Conservation (phyloP, 2,329 filamentous ascomycete genomes). For the Xylariomycetidae sp. region DNA sequence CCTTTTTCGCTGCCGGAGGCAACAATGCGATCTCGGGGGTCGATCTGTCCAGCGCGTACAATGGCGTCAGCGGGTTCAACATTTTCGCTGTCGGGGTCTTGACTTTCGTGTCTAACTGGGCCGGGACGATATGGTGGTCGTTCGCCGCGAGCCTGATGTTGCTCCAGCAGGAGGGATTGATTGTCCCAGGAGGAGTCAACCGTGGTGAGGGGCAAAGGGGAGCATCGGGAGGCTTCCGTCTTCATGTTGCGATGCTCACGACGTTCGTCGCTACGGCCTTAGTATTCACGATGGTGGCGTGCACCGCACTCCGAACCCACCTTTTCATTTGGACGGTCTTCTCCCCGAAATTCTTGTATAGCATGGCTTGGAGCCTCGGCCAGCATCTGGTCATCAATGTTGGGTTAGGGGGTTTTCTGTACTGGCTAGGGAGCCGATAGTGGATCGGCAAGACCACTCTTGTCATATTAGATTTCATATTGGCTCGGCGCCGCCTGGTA, state of each 20-base stretch:
- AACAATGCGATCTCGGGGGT: constrained; percentile 95
- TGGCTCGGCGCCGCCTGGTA: no score
- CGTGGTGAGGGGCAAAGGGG: constrained; percentile 5
- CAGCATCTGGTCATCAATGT: constrained; percentile 75
- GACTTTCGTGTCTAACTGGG: constrained; percentile 88
- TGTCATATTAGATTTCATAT: no score
- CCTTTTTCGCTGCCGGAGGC: constrained; percentile 87
- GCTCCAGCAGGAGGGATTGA: constrained; percentile 29
- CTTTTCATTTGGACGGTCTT: constrained; percentile 99
- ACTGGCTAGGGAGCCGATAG: constrained; percentile 38
- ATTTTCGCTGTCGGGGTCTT: constrained; percentile 73
- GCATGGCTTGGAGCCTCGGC: constrained; percentile 77
- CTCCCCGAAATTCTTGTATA: constrained; percentile 92
- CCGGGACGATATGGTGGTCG: constrained; percentile 82
- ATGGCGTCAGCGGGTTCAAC: constrained; percentile 79
- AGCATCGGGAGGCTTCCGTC: constrained; percentile 27
- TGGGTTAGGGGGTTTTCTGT: constrained; percentile 52
- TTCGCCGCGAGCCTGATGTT: constrained; percentile 58
- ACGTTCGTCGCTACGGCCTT: constrained; percentile 61
- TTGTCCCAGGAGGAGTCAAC: constrained; percentile 7
- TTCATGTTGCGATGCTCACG: constrained; percentile 61
- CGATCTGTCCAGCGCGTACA: constrained; percentile 91
- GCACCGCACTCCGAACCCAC: constrained; percentile 76
- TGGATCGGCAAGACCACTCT: no score
- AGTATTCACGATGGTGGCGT: constrained; percentile 79